Percentiles rank a stretch among this genome's conserved stretches.
Conservation (phyloP, 371 early-diverging fungal genomes). For the Cokeromyces recurvatus region DNA sequence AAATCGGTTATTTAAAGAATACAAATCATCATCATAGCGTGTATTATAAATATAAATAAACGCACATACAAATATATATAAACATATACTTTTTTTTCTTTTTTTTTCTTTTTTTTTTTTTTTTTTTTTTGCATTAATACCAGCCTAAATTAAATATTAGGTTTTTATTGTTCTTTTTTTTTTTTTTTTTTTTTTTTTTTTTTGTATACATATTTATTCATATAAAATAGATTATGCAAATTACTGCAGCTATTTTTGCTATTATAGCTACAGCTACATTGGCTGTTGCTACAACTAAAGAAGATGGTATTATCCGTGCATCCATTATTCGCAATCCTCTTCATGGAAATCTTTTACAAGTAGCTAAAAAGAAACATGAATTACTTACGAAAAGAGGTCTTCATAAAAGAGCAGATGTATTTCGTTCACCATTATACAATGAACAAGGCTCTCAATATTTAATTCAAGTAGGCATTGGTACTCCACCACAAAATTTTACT, state of each 20-base stretch:
- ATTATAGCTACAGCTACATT: neutral
- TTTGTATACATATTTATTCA: neutral
- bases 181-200: neutral
- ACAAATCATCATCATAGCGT: no score
- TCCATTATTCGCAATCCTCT: conserved; percentile 13
- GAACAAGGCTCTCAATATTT: conserved; percentile 39
- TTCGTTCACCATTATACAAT: conserved; percentile 25
- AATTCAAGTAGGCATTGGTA: conserved; percentile 32
- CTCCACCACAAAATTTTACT: conserved; percentile 38
- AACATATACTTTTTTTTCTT: neutral
- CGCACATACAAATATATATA: no score
- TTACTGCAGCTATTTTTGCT: conserved; percentile 6
- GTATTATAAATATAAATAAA: no score
- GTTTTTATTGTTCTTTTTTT: no score
- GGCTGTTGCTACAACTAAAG: neutral
- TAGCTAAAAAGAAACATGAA: conserved; percentile 13
- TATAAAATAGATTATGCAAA: conserved; percentile 3
- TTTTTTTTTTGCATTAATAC: no score
- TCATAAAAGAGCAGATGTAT: conserved; percentile 5
- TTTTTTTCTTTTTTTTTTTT: neutral
- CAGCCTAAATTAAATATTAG: no score
- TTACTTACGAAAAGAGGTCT: conserved; percentile 3
- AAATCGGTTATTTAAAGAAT: no score
- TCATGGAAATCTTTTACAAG: conserved; percentile 6
- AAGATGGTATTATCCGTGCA: conserved; percentile 14